Evolutionary conservation across 2,329 filamentous ascomycete species (phyloP), one percentile per base, ranked within the genome.

Genomic region (Monilinia aucupariae): DNA sequence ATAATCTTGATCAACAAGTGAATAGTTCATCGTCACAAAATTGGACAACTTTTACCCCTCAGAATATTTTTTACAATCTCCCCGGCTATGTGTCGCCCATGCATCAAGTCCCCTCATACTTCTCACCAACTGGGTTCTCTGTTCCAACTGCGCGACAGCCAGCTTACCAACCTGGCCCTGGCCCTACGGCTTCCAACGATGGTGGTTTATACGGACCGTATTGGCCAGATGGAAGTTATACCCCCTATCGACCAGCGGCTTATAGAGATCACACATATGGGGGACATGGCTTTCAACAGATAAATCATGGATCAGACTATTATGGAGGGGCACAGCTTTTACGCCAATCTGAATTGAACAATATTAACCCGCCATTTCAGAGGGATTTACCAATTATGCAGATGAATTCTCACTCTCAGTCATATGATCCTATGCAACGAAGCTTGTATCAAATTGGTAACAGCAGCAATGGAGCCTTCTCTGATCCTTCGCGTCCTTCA

Each of bases 61-160:
- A 69, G 17, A 52, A 67, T 32, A 67, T 65, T 61, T 63, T 61
- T 56, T 61, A 68, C 20, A 65, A 68, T 17, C 66, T 68, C 52
- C 67, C 68, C 65, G 68, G 70, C 55, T 68, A 71, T 45, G 66
- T 69, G 30, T 60, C 66, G 51, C 66, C 63, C 27, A 58, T 66
- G 34, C 67, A 71, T 39, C 71, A 69, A 59, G 39, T 64, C 50
- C 48, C 66, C 20, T 64, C 67, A 39, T 71, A 70, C 55, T 70
- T 70, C 59, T 63, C 66, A n/a, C 67, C 77, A 65, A 78, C 78
- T 58, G 66, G 65, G 17, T 79, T 82, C 59, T 80, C 81, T 62
- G 75, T 84, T 25, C 83, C 83, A 15, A 85, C 81, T 2, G 83
- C 84, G 10, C 76, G 86, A 17, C 82, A 87, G 54, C 82, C 85